Base-by-base conservation (phyloP, 2,329 filamentous ascomycete genomes). In the Hymenoscyphus albidus region DNA sequence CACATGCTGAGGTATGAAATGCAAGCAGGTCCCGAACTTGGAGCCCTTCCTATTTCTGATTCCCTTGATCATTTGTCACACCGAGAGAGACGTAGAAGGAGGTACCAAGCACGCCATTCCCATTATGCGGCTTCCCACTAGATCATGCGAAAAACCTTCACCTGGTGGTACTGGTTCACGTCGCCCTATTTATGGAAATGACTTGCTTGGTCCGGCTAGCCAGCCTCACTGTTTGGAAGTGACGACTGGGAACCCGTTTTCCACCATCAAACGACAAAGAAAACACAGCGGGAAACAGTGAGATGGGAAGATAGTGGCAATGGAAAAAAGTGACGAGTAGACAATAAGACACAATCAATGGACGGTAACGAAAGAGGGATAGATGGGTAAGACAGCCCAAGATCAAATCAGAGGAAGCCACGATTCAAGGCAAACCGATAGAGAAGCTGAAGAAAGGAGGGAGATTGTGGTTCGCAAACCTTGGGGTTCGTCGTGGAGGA, bases 361-460 rank as follows among this genome's bases (percentile, higher is more conserved):
- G 14, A 22, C 18, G 44, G 22, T 2, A 51, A 9, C 18, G 18
- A 22, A 51, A 22, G 22, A 57, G 3, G 22, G 22, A 13, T 22
- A 56, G 22, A 56, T 5, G 22, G 51, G 51, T 56, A 32, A 56
- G 51, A 56, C 51, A 56, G 10, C 22, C 14, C 31, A 27, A 57
- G 27, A 57, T 57, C 54, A 57, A 57, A 57, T 57, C 54, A 57
- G 54, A 31, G 27, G 9, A 31, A 57, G 54, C 27, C 54, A 57
- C 54, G 32, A 32, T 32, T 57, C 54, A 57, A 57, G 54, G 27
- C 54, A 57, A 57, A 57, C 32, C 9, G 5, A 18, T 31, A 35
- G 54, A 31, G 27, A 14, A 35, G 54, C 32, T 57, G 13, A 38
- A 35, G 14, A 13, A 10, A 27, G 3, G 13, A 27, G 27, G 22